Conservation (phyloP, 768 basidiomycete species). For the Tubosaeta sp. region DNA sequence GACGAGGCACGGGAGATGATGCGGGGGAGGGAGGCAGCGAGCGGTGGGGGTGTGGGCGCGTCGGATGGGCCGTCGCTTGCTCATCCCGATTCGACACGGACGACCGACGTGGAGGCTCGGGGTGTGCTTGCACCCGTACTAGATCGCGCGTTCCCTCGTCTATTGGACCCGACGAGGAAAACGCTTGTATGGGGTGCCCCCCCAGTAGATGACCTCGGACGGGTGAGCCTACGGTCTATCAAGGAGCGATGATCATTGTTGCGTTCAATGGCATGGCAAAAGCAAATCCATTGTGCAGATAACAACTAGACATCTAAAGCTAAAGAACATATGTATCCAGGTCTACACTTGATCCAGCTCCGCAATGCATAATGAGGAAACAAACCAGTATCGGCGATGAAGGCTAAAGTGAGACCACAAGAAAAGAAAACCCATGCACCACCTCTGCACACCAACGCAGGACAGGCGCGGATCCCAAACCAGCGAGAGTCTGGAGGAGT, state of each 20-base stretch:
- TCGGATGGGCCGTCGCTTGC: constrained; percentile 18
- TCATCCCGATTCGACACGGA: background rate
- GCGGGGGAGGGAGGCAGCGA: background rate
- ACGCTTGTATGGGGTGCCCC: constrained; percentile 74
- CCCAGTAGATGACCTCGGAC: constrained; percentile 57
- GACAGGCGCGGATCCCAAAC: constrained; percentile 31
- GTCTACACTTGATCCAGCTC: constrained; percentile 2
- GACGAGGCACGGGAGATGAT: constrained; percentile 65
- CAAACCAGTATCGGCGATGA: background rate
- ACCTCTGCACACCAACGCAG: constrained; percentile 63
- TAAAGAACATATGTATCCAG: background rate
- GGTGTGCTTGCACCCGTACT: constrained; percentile 46
- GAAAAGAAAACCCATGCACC: constrained; percentile 35
- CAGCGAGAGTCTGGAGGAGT: constrained; percentile 57
- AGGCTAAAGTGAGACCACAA: background rate
- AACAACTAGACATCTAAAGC: background rate
- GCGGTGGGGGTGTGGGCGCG: background rate
- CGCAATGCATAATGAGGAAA: background rate
- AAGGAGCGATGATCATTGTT: constrained; percentile 1
- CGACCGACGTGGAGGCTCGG: constrained; percentile 13
- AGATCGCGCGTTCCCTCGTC: constrained; percentile 42
- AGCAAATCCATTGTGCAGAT: background rate
- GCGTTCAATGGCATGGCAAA: too few relatives aligned
- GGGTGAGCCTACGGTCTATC: constrained; percentile 22
- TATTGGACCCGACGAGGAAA: constrained; percentile 58